Evolutionary conservation across 2,329 filamentous ascomycete genomes (phyloP).

Genomic region (Ophiognomonia clavigignenti-juglandacearum): DNA sequence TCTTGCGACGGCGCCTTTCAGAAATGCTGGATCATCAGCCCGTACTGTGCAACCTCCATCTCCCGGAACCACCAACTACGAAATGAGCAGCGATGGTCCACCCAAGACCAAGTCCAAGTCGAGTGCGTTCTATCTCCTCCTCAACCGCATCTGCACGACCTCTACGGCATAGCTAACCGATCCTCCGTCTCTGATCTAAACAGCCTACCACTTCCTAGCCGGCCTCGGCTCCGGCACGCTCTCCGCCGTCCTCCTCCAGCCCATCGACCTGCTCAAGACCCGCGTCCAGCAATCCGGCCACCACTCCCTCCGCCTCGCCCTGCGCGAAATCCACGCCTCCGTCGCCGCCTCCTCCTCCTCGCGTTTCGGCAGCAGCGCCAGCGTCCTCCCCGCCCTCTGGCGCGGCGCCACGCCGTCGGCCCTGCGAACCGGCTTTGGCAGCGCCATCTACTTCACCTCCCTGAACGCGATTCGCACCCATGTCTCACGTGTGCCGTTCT

Average conservation of each 20-base stretch:
- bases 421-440: constrained; percentile 88
- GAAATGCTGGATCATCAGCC: constrained; percentile 11
- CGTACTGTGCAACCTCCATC: background rate
- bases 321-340: constrained; percentile 65
- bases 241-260: constrained; percentile 87
- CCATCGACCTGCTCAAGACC: constrained; percentile 93
- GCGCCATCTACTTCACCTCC: constrained; percentile 87
- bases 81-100: constrained; percentile 29
- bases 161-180: constrained; percentile 1
- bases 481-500: constrained; percentile 41
- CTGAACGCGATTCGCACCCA: constrained; percentile 78
- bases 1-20: background rate
- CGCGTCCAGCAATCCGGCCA: constrained; percentile 83
- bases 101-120: constrained; percentile 29
- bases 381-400: constrained; percentile 70
- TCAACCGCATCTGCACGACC: background rate
- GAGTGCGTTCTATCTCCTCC: constrained; percentile 21
- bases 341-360: constrained; percentile 48
- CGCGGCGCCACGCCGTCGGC: constrained; percentile 87
- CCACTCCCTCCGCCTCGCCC: constrained; percentile 61
- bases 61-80: constrained; percentile 5
- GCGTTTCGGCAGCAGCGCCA: constrained; percentile 14
- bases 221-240: constrained; percentile 83
- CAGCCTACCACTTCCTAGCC: constrained; percentile 81
- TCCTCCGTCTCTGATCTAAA: background rate